Percentiles rank a stretch among this genome's conserved stretches.
These are phyloP conservation scores for Colletotrichum eleusines DNA, from an alignment of 2,329 filamentous ascomycete species.

Conservation along the genomic window DNA sequence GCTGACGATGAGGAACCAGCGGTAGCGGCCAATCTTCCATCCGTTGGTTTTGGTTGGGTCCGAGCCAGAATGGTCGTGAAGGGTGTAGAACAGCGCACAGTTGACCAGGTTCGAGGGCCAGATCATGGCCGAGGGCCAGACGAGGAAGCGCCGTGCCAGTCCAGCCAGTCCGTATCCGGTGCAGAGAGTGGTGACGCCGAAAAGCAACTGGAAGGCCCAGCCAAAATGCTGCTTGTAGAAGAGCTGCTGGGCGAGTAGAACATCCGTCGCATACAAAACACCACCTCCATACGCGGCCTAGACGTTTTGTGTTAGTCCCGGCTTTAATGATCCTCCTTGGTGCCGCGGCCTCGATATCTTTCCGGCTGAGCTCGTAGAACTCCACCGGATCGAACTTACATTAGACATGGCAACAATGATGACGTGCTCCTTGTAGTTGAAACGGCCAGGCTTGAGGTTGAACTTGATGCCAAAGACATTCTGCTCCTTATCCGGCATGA, in stretches of 20 bases:
- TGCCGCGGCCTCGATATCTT: slow-evolving; percentile 9
- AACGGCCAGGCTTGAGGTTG: slow-evolving; percentile 68
- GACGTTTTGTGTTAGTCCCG: slow-evolving; percentile 41
- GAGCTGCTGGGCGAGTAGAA: slow-evolving; percentile 56
- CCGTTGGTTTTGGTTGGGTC: slow-evolving; percentile 65
- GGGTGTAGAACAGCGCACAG: slow-evolving; percentile 71
- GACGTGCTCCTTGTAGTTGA: slow-evolving; percentile 73
- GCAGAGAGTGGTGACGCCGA: slow-evolving; percentile 71
- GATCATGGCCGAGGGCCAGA: slow-evolving; percentile 73
- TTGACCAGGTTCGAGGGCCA: slow-evolving; percentile 73
- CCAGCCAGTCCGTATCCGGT: slow-evolving; percentile 75
- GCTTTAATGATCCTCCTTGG: slow-evolving; percentile 4
- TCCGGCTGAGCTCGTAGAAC: slow-evolving; percentile 5
- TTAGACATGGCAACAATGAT: slow-evolving; percentile 74
- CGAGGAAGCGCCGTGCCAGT: slow-evolving; percentile 68
- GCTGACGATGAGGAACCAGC: slow-evolving; percentile 67
- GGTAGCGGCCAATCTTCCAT: slow-evolving; percentile 70
- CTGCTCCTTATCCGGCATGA: slow-evolving; percentile 66
- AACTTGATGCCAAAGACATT: slow-evolving; percentile 65
- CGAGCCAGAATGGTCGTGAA: slow-evolving; percentile 70
- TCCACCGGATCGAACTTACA: slow-evolving; percentile 54
- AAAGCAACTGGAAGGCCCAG: slow-evolving; percentile 70
- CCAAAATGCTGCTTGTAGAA: slow-evolving; percentile 66
- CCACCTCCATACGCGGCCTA: slow-evolving; percentile 70
- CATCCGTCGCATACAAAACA: slow-evolving; percentile 60